A percentile compares a stretch with the other conserved stretches of the same genome.
Conservation (phyloP, 2,329 filamentous ascomycete genomes). For the Bipolaris cookei region DNA sequence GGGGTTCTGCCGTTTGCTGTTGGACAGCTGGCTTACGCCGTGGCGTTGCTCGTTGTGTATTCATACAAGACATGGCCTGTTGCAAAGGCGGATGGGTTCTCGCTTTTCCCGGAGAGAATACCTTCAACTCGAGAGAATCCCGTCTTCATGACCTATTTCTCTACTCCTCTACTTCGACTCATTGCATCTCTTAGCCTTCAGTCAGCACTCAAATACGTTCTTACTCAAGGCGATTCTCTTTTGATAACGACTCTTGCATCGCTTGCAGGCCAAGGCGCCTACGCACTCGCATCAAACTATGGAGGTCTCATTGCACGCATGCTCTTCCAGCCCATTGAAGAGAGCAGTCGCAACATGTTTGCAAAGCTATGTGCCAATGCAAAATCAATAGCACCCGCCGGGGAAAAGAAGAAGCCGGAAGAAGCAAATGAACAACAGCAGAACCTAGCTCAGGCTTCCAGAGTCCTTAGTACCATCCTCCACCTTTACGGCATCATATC, state of each 20-base stretch:
- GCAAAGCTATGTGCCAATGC: slow-evolving; percentile 71
- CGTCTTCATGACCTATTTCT: slow-evolving; percentile 59
- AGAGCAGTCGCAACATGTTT: slow-evolving; percentile 89
- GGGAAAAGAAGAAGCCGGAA: slow-evolving; percentile 2
- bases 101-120: slow-evolving; percentile 63
- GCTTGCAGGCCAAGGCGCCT: slow-evolving; percentile 83
- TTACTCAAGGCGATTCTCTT: slow-evolving; percentile 93
- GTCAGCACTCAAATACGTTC: slow-evolving; percentile 85
- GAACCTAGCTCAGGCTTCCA: slow-evolving; percentile 49
- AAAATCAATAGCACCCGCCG: slow-evolving; percentile 19
- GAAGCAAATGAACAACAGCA: slow-evolving; percentile 26
- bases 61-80: slow-evolving; percentile 64
- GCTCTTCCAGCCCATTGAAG: slow-evolving; percentile 93
- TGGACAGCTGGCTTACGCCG: slow-evolving; percentile 80
- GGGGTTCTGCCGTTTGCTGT: slow-evolving; percentile 88
- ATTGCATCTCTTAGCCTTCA: slow-evolving; percentile 86
- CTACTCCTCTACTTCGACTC: slow-evolving; percentile 71
- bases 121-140: slow-evolving; percentile 40
- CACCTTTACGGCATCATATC: slow-evolving; percentile 77
- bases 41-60: slow-evolving; percentile 74
- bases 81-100: slow-evolving; percentile 67
- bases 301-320: slow-evolving; percentile 87
- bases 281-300: slow-evolving; percentile 90
- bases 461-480: slow-evolving; percentile 69
- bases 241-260: slow-evolving; percentile 80